phyloP scores from a whole-genome alignment of 2,329 filamentous ascomycete genomes.

The Penicillium concentricum region DNA sequence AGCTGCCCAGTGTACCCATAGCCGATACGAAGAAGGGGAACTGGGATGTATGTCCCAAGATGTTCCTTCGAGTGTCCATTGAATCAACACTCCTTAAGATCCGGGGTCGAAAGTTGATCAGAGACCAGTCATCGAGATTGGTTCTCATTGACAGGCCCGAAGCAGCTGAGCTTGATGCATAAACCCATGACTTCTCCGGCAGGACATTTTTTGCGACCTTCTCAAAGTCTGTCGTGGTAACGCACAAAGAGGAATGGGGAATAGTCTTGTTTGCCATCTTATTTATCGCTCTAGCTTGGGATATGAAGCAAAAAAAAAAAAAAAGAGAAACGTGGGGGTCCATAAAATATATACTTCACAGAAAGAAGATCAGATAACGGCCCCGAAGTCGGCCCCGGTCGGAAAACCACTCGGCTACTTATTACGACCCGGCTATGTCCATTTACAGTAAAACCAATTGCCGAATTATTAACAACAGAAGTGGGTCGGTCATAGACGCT shows the following conservation, averaged over 20 bases:
- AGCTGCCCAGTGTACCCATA: slow-evolving; percentile 17
- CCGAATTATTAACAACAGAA: not conserved
- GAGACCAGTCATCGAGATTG: slow-evolving; percentile 19
- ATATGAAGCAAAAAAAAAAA: not conserved
- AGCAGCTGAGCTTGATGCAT: slow-evolving; percentile 18
- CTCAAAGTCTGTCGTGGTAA: slow-evolving; percentile 13
- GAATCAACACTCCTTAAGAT: slow-evolving; percentile 18
- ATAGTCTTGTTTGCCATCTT: slow-evolving; percentile 9
- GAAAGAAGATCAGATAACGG: slow-evolving; percentile 4
- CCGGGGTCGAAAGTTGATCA: slow-evolving; percentile 19
- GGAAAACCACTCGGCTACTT: not conserved
- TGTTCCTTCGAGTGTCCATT: slow-evolving; percentile 12
- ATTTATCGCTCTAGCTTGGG: not conserved
- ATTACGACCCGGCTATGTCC: not conserved
- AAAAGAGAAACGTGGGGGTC: not conserved
- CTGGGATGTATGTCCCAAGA: slow-evolving; percentile 12
- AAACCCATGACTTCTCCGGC: slow-evolving; percentile 19
- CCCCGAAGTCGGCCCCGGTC: slow-evolving; percentile 1
- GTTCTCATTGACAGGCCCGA: slow-evolving; percentile 14
- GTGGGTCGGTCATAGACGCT: too few relatives aligned
- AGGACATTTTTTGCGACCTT: slow-evolving; percentile 16
- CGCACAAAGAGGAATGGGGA: slow-evolving; percentile 10
- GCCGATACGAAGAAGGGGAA: slow-evolving; percentile 18
- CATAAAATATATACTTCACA: not conserved
- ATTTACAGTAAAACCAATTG: not conserved